Base-by-base conservation (phyloP, 768 basidiomycete species). In the Boletus huronensis region DNA sequence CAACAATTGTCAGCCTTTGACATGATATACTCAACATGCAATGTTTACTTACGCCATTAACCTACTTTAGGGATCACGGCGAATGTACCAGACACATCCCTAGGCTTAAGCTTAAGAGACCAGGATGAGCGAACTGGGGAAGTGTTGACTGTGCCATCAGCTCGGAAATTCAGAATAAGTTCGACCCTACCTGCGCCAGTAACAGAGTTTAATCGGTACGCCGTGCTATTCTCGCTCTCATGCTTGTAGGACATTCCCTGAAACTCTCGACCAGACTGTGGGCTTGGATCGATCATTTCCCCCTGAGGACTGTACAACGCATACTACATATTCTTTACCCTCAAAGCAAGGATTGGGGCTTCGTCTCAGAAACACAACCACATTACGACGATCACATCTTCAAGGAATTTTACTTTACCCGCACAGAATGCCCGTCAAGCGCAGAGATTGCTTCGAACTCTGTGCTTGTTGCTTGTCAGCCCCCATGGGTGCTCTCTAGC, bases 401-500 rank as follows among this genome's bases (percentile, higher is more conserved):
- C 54, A 74, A 71, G 51, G 72, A 77, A 54, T 80, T 77, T 55
- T 68, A 75, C 50, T 82, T 82, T 76, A 68, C 74, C 8, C 59
- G 63, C 10, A 56, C 50, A 21, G 54, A 56, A 3, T 52, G 55
- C 21, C 47, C 62, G 5, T 53, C 63, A 3, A 68, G 65, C 11
- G 58, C 67, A 34, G 60, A 63, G 28, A 66, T 69, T 29, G 63
- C 64, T 41, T 68, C 57, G 28, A 67, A 66, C 31, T 74, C 76
- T 41, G 70, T 84, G 19, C 65, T 82, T 4, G 65, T 85, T 39
- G 82, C 77, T n/a, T 80, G 80, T 58, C 83, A 84, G 63, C 80
- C 83, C 3, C 82, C 82, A 6, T 84, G 80, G 79, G 71, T 83
- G 23, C 75, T 85, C 39, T 79, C 79, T 11, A 62, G 65, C n/a